phyloP scores from a whole-genome alignment of 306 rosid genomes.

The Sechiopsis laciniata region DNA sequence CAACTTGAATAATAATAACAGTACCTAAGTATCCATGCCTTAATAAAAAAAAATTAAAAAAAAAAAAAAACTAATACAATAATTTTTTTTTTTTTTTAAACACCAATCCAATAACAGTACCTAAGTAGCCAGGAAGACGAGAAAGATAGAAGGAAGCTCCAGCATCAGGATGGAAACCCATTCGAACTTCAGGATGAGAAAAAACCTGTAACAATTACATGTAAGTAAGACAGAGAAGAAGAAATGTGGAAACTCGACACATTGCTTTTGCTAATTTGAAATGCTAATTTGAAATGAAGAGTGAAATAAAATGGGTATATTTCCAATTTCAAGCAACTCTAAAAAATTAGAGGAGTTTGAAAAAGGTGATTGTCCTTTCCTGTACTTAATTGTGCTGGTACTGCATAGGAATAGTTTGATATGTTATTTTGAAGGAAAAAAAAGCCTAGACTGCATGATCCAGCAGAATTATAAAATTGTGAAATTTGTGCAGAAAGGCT shows the following conservation, averaged over 20 bases:
- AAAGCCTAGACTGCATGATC: not conserved
- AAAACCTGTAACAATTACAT: slow-evolving; percentile 46
- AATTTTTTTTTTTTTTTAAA: too few relatives aligned
- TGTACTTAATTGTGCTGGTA: not conserved
- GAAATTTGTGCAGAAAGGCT: slow-evolving; percentile 3
- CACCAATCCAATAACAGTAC: too few relatives aligned
- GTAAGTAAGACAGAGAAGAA: not conserved
- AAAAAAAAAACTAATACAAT: too few relatives aligned
- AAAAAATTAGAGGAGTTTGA: not conserved
- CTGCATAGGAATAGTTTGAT: not conserved
- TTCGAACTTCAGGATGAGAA: slow-evolving; percentile 81
- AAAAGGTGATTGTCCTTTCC: slow-evolving; percentile 5
- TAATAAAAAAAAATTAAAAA: too few relatives aligned
- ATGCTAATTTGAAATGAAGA: not conserved
- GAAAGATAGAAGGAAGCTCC: slow-evolving; percentile 94
- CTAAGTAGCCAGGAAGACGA: slow-evolving; percentile 72
- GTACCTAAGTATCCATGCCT: slow-evolving; percentile 59
- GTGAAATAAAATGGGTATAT: not conserved
- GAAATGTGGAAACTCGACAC: not conserved
- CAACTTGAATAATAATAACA: slow-evolving; percentile 17
- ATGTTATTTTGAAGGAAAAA: not conserved
- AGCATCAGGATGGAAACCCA: slow-evolving; percentile 96
- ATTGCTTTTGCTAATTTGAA: slow-evolving; percentile 3
- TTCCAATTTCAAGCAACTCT: not conserved
- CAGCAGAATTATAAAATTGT: not conserved